Percentiles rank a stretch among this genome's conserved stretches.
Conservation (phyloP, 2,329 filamentous ascomycete genomes). For the Didymella keratinophila region DNA sequence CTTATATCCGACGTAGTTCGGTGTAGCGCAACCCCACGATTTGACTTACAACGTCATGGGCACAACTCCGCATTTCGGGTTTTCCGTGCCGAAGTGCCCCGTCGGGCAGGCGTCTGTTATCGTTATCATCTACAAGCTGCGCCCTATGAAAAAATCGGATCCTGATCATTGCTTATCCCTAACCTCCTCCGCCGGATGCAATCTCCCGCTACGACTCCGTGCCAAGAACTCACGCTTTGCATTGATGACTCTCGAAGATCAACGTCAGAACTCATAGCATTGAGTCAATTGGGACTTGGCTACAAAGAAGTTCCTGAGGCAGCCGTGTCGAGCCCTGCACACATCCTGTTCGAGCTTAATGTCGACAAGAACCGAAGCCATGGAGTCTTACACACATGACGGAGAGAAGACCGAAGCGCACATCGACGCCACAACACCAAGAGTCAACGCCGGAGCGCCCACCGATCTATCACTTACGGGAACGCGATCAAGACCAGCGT, state of each 20-base stretch:
- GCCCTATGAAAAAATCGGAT: neutral
- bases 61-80: neutral
- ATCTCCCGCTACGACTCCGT: neutral
- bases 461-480: slow-evolving; percentile 15
- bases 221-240: slow-evolving; percentile 6
- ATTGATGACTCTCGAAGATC: slow-evolving; percentile 12
- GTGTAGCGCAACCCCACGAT: slow-evolving; percentile 13
- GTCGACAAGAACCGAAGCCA: neutral
- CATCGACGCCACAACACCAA: slow-evolving; percentile 8
- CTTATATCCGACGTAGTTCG: slow-evolving; percentile 17
- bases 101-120: neutral
- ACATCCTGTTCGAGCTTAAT: neutral
- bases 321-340: neutral
- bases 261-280: neutral
- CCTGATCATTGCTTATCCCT: neutral
- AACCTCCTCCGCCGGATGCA: neutral
- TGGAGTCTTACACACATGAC: slow-evolving; percentile 1
- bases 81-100: slow-evolving; percentile 1
- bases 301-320: neutral
- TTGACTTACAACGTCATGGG: slow-evolving; percentile 7
- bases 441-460: slow-evolving; percentile 13
- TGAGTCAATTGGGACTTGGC: neutral
- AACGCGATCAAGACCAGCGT: slow-evolving; percentile 26
- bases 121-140: neutral
- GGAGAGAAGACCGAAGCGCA: slow-evolving; percentile 23